Conservation (phyloP, 768 basidiomycete genomes). For the Hygrophoropsis aurantiaca region DNA sequence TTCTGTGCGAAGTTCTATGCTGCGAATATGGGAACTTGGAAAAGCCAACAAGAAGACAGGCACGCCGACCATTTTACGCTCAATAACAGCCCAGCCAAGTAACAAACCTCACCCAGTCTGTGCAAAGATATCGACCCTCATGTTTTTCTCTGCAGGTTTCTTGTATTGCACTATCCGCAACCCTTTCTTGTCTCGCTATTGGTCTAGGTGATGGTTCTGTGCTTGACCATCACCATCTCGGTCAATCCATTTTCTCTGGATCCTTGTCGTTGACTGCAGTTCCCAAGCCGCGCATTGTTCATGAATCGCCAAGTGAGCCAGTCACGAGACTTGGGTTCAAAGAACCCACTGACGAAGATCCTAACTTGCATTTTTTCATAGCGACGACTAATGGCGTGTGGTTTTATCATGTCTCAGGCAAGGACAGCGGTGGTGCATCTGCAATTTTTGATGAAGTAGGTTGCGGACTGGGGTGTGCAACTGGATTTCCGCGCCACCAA, state of each 20-base stretch:
- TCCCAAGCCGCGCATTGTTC: constrained; percentile 84
- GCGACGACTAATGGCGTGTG: constrained; percentile 86
- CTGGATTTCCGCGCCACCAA: constrained; percentile 73
- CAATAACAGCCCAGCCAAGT: constrained; percentile 70
- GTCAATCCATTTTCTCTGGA: constrained; percentile 77
- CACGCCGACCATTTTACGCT: constrained; percentile 66
- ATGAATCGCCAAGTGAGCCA: constrained; percentile 84
- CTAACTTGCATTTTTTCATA: constrained; percentile 69
- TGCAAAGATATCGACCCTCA: background rate
- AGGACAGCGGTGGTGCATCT: constrained; percentile 64
- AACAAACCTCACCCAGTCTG: constrained; percentile 77
- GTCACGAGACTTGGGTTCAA: constrained; percentile 91
- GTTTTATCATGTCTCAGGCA: constrained; percentile 71
- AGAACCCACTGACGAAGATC: constrained; percentile 47
- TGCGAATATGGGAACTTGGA: constrained; percentile 90
- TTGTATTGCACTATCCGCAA: constrained; percentile 73
- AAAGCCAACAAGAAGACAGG: constrained; percentile 65
- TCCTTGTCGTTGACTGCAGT: constrained; percentile 67
- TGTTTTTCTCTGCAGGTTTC: constrained; percentile 56
- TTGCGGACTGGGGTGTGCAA: constrained; percentile 78
- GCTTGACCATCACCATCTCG: constrained; percentile 84
- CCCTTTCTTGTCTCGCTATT: constrained; percentile 82
- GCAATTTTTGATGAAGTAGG: constrained; percentile 85
- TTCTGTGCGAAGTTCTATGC: constrained; percentile 57
- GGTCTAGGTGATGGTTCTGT: constrained; percentile 94